These are phyloP conservation scores for Oropetium thomaeum DNA, from an alignment of 176 grass and related monocot species.

Conservation along the genomic window DNA sequence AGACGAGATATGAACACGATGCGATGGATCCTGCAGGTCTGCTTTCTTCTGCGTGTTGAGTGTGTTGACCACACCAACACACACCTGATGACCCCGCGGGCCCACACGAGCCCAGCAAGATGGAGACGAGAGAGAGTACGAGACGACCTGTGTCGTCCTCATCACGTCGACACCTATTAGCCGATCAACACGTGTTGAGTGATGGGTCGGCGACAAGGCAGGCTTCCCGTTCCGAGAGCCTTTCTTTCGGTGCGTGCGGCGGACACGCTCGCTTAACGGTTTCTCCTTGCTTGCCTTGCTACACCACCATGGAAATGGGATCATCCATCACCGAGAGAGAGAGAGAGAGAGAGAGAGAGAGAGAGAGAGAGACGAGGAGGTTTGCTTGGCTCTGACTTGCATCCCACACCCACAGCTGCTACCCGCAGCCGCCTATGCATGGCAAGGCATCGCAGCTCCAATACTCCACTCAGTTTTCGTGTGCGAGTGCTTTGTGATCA, in stretches of 20 bases:
- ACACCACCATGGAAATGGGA: neutral
- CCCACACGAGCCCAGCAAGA: neutral
- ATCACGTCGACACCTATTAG: neutral
- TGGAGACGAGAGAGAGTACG: no score
- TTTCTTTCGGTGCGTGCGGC: neutral
- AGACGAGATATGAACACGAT: neutral
- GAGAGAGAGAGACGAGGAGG: no score
- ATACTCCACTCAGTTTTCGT: neutral
- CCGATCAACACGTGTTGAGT: neutral
- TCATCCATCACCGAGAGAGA: no score
- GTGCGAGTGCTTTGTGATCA: no score
- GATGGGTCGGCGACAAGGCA: no score
- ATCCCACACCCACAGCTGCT: neutral
- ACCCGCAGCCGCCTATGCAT: neutral
- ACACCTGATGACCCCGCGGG: neutral
- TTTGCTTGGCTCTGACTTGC: constrained; percentile 33
- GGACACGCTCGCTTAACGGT: constrained; percentile 44
- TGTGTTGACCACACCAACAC: neutral
- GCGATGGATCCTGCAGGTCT: neutral
- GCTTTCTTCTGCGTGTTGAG: neutral
- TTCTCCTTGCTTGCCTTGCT: constrained; percentile 41
- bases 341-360: no score
- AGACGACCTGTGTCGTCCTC: neutral
- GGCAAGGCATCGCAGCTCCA: neutral
- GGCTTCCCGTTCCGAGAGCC: no score